Evolutionary conservation across 352 stramenopile genomes (phyloP), one percentile per base, ranked within the genome.

Genomic region (Pythium brachiatum): DNA sequence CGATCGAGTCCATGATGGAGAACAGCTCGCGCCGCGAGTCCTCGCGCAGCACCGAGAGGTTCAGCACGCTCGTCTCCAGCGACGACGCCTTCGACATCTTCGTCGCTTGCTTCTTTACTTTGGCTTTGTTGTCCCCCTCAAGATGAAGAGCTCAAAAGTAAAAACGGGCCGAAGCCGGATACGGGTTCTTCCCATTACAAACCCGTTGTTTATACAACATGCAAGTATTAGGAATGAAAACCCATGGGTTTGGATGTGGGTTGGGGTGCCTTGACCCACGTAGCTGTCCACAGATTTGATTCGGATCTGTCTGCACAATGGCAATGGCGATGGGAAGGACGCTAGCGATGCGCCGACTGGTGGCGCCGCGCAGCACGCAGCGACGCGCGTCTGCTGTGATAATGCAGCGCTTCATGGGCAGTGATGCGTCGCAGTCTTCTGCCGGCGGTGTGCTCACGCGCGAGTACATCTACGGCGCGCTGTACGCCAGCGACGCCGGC

Each of bases 1-100:
- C 88, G 54, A 89, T 86, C 4, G 70, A 83, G 69, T 93, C 85
- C 53, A 95, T 69, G 62, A 96, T 92, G 25, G 79, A 86, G 64
- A 91, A 92, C 39, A 95, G 75, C 70, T 93, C 85, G 48, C 83
- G 84, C 27, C 84, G 82, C 44, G 83, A 87, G 66, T 95, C 83
- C 69, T 94, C 83, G 53, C 86, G 86, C 62, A 96, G 76, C 54
- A 95, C 86, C 53, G 82, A 80, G 36, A 95, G 71, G 78, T 95
- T 95, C 52, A 95, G 67, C 60, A 92, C 82, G 48, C 82, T 86
- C 57, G 89, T 91, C 74, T 95, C 86, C 20, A 95, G 76, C 51
- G 81, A 85, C 50, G 70, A 83, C 62, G 84, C 81, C 74, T 93
- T 93, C 3, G 84, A 91, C 84, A 91, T 91, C 53, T 18, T 56